Percentiles rank a stretch among this genome's conserved stretches.
These are phyloP conservation scores for Dactylellina sp. DNA, from an alignment of 2,329 filamentous ascomycete species.

Conservation along the genomic window DNA sequence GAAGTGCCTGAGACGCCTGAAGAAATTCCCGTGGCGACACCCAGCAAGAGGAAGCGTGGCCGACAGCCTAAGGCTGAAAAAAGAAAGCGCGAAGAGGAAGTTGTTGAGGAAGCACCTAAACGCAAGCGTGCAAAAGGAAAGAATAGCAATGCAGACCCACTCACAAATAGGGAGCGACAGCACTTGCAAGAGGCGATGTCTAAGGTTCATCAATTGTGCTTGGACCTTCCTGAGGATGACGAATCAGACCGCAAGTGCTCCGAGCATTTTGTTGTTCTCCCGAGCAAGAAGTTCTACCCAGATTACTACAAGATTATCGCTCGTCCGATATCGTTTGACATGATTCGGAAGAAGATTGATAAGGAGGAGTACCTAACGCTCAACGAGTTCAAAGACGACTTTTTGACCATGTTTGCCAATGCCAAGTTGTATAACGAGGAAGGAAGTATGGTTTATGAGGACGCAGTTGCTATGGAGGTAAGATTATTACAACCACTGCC, in stretches of 20 bases:
- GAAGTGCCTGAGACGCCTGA: slow-evolving; percentile 81
- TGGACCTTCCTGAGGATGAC: slow-evolving; percentile 78
- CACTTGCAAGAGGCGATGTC: slow-evolving; percentile 84
- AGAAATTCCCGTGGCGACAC: slow-evolving; percentile 64
- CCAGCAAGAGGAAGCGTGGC: slow-evolving; percentile 82
- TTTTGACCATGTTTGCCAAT: slow-evolving; percentile 86
- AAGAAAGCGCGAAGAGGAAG: slow-evolving; percentile 85
- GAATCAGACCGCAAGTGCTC: slow-evolving; percentile 59
- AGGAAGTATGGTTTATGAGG: slow-evolving; percentile 87
- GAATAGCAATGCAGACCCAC: slow-evolving; percentile 68
- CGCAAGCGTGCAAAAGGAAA: slow-evolving; percentile 73
- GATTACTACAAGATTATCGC: slow-evolving; percentile 96
- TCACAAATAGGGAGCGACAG: slow-evolving; percentile 77
- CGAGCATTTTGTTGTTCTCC: slow-evolving; percentile 81
- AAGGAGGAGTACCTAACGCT: slow-evolving; percentile 89
- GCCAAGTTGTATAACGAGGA: slow-evolving; percentile 98
- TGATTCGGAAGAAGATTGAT: slow-evolving; percentile 94
- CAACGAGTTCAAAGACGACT: slow-evolving; percentile 82
- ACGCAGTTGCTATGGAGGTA: slow-evolving; percentile 94
- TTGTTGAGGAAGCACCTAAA: slow-evolving; percentile 72
- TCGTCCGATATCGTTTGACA: slow-evolving; percentile 94
- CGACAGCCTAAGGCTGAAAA: slow-evolving; percentile 85
- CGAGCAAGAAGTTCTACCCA: slow-evolving; percentile 86
- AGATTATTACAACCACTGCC: slow-evolving; percentile 62
- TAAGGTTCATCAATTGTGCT: slow-evolving; percentile 80